Percentiles rank a stretch among this genome's conserved stretches.
Evolutionary conservation across 148 eudicot species (phyloP).

Genomic region (Salicornia ramosissima): DNA sequence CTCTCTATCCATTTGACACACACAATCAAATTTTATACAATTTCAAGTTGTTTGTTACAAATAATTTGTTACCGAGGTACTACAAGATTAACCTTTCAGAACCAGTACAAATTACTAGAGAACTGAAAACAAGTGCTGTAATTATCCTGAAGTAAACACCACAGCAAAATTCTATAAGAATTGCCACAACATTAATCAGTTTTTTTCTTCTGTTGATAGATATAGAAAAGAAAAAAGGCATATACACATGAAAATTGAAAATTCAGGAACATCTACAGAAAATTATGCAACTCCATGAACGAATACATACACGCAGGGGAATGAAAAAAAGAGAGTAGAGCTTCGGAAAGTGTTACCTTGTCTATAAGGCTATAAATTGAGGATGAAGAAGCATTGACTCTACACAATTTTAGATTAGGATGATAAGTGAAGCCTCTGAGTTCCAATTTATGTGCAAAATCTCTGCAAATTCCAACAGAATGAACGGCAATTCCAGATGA

Average conservation of each 20-base stretch:
- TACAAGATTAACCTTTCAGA: no score
- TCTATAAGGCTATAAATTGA: slow-evolving; percentile 14
- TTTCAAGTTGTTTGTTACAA: no score
- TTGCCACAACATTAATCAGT: neutral
- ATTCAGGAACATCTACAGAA: slow-evolving; percentile 14
- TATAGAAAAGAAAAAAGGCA: no score
- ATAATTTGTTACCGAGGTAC: neutral
- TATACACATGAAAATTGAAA: no score
- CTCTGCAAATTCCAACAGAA: slow-evolving; percentile 27
- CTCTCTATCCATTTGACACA: no score
- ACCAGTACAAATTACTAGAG: neutral
- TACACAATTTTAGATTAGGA: slow-evolving; percentile 25
- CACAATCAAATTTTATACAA: no score
- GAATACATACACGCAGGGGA: neutral
- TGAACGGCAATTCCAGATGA: slow-evolving; percentile 32
- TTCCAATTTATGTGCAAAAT: slow-evolving; percentile 19
- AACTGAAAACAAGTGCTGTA: neutral
- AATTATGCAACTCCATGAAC: neutral
- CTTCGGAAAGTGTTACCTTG: slow-evolving; percentile 39
- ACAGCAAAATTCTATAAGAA: neutral
- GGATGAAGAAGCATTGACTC: slow-evolving; percentile 27
- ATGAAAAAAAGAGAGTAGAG: slow-evolving; percentile 5
- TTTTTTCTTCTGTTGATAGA: no score
- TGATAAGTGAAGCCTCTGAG: slow-evolving; percentile 22
- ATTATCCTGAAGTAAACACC: neutral